Base-by-base conservation (phyloP, 257 asterid species). In the Solanum bulbocastanum region DNA sequence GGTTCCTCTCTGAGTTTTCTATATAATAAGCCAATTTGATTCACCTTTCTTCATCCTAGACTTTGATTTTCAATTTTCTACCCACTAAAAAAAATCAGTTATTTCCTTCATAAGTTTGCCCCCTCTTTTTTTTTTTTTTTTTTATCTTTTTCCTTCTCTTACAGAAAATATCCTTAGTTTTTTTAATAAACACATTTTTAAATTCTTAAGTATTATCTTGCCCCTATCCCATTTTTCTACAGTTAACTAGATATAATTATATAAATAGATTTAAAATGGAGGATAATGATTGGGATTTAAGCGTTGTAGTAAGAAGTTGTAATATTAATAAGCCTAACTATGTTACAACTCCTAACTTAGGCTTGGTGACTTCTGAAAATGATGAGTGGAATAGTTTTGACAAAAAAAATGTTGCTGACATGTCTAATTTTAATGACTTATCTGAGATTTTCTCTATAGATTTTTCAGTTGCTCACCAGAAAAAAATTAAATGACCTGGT, bases 351-450 rank as follows among this genome's bases (percentile, higher is more conserved):
- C 22, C 60, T 52, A 13, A 49, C 20, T 14, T 2, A 46, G 7
- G 20, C 7, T 46, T 13, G 56, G 20, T 12, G 56, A 13, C 56
- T 14, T 13, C 0, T 46, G 0, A 5, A 49, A 49, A 49, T 49
- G 52, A 44, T 44, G 60, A 15, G 5, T 49, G 3, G 9, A 15
- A 15, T 49, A 2, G 0, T 49, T 49, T 15, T 49, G 60, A 49
- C 3, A 52, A 52, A 49, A 14, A 5, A 0, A 0, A 14, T 46
- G 58, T 0, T 49, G 8, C 3, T 49, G 3, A 49, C 20, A 14
- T 49, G 8, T 3, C 58, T 13, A 46, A 46, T 46, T 13, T 46
- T 46, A 46, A 4, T 13, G 6, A 13, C 1, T 46, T 46, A 46
- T 13, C 2, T 46, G 6, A 46, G 16, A 13, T 46, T 46, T 46